A percentile compares a stretch with the other conserved stretches of the same genome.
Conservation (phyloP, 208 protist genomes). For the Leishmania major region DNA sequence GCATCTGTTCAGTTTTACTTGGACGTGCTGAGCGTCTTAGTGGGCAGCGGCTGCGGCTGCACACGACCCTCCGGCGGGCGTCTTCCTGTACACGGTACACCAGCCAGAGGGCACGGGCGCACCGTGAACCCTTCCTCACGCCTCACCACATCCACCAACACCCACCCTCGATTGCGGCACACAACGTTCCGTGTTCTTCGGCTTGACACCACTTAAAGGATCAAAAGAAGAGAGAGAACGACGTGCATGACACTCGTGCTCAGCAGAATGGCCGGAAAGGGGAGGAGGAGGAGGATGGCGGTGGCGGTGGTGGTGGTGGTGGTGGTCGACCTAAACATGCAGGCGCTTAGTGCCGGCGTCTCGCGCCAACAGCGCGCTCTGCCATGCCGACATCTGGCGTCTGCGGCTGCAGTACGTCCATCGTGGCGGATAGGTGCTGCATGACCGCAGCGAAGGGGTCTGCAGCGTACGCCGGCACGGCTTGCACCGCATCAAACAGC, state of each 20-base stretch:
- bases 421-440: conserved; percentile 58
- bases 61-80: background rate
- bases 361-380: background rate
- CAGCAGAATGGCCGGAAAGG: background rate
- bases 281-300: background rate
- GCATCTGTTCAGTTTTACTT: background rate
- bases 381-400: conserved; percentile 69
- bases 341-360: conserved; percentile 5
- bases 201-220: background rate
- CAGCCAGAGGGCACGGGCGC: too few relatives aligned
- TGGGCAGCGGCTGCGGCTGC: background rate
- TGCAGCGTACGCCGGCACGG: conserved; percentile 44
- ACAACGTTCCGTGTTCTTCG: background rate
- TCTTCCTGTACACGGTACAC: background rate
- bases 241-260: background rate
- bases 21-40: background rate
- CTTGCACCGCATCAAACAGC: conserved; percentile 58
- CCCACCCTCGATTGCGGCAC: background rate
- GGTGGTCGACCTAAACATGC: background rate
- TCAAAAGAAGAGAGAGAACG: background rate
- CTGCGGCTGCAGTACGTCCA: conserved; percentile 71
- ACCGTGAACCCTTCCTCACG: background rate
- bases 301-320: background rate
- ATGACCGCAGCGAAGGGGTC: conserved; percentile 68
- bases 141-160: background rate